phyloP scores from a whole-genome alignment of 208 protist species.

The Tritrichomonas musculus region DNA sequence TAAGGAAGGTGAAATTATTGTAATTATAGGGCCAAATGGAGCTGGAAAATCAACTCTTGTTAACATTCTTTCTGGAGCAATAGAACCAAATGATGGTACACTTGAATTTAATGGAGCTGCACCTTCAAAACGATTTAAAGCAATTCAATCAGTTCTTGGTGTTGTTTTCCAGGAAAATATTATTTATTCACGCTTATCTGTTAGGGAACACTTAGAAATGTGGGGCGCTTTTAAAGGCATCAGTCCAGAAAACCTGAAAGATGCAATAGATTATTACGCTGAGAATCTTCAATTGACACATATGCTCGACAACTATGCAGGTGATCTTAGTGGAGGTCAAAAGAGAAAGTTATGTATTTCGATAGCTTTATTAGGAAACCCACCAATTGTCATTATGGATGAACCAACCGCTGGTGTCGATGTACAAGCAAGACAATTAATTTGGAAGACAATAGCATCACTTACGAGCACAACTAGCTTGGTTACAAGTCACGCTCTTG shows the following conservation, averaged over 20 bases:
- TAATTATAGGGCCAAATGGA: neutral
- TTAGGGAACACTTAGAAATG: conserved; percentile 1
- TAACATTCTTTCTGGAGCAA: neutral
- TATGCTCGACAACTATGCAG: neutral
- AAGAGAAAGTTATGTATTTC: conserved; percentile 11
- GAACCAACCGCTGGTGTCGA: conserved; percentile 18
- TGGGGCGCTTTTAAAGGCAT: neutral
- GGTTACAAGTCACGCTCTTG: neutral
- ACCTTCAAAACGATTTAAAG: neutral
- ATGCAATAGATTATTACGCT: neutral
- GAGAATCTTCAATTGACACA: neutral
- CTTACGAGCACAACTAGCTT: neutral
- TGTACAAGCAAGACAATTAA: neutral
- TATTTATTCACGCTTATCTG: neutral
- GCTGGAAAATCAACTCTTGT: neutral
- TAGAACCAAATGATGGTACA: neutral
- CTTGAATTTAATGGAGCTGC: neutral
- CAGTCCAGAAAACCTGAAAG: neutral
- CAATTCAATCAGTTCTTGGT: neutral
- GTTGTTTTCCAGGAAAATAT: neutral
- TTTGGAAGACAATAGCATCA: neutral
- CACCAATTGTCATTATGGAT: conserved; percentile 29
- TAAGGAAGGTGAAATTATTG: neutral
- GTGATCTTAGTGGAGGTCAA: neutral
- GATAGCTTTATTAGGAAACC: conserved; percentile 1